Evolutionary conservation across 306 rosid species (phyloP).

Genomic region (Quercus dentata): DNA sequence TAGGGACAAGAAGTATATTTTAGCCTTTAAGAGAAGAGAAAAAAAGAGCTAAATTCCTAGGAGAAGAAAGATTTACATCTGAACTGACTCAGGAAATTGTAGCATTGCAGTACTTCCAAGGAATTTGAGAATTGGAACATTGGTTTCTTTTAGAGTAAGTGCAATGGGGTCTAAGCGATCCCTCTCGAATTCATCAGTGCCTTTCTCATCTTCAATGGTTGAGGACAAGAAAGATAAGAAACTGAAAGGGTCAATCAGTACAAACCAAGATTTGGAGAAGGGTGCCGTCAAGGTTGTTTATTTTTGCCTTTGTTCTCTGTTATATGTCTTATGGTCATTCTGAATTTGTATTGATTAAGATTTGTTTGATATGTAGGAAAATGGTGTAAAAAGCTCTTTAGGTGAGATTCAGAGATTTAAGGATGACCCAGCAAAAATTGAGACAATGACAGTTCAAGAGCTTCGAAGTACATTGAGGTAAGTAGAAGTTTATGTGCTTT

Average conservation of each 20-base stretch:
- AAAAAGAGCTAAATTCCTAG: no score
- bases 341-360: conserved; percentile 14
- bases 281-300: conserved; percentile 40
- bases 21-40: no score
- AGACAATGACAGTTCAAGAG: conserved; percentile 75
- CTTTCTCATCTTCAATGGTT: conserved; percentile 13
- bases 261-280: conserved; percentile 31
- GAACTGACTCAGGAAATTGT: conserved; percentile 24
- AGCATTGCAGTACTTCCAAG: conserved; percentile 51
- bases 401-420: conserved; percentile 57
- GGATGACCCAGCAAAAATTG: conserved; percentile 55
- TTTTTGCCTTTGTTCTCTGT: not conserved
- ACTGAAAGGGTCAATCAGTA: conserved; percentile 32
- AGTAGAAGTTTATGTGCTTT: conserved; percentile 17
- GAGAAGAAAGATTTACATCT: not conserved
- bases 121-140: conserved; percentile 38
- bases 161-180: conserved; percentile 47
- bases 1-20: no score
- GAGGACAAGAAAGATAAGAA: conserved; percentile 35
- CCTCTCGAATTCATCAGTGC: conserved; percentile 37
- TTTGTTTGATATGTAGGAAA: conserved; percentile 41
- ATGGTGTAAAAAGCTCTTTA: conserved; percentile 28
- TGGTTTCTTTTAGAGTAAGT: conserved; percentile 31
- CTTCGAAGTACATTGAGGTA: conserved; percentile 70
- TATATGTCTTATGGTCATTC: conserved; percentile 1